Conservation (phyloP, 768 basidiomycete genomes). For the Lyophyllum shimeji region DNA sequence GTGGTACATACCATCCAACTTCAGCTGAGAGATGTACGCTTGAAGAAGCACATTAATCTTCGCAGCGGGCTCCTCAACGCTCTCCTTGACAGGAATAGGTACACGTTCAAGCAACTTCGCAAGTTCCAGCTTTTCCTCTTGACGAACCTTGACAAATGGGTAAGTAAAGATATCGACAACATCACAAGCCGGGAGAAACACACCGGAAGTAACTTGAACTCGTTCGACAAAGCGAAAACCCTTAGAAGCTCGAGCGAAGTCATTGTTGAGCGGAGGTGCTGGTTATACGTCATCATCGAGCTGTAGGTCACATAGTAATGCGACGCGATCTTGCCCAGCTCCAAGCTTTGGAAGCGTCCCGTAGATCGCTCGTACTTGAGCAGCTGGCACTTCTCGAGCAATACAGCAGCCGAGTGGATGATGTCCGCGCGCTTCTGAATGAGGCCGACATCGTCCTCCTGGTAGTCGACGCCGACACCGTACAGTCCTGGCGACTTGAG, state of each 20-base stretch:
- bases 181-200: constrained; percentile 22
- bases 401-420: constrained; percentile 86
- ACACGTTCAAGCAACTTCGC: constrained; percentile 90
- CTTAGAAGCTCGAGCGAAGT: constrained; percentile 88
- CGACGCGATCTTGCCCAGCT: constrained; percentile 91
- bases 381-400: constrained; percentile 92
- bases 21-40: constrained; percentile 91
- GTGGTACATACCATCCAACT: constrained; percentile 67
- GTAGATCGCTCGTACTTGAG: constrained; percentile 90
- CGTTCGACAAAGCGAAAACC: constrained; percentile 93
- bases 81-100: constrained; percentile 96
- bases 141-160: constrained; percentile 53
- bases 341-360: constrained; percentile 90
- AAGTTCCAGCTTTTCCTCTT: constrained; percentile 90
- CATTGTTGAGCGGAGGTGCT: constrained; percentile 88
- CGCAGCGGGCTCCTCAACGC: constrained; percentile 92
- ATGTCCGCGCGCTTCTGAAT: constrained; percentile 96
- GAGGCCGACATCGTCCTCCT: constrained; percentile 78
- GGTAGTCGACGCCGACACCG: constrained; percentile 86
- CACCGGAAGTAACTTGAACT: constrained; percentile 90
- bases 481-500: constrained; percentile 86
- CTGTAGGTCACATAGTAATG: constrained; percentile 95
- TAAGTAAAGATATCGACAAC: neutral
- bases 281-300: constrained; percentile 96
- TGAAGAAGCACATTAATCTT: constrained; percentile 98